Percentiles rank a stretch among this genome's conserved stretches.
phyloP scores from a whole-genome alignment of 179 eudicot genomes.

The Pouteria campechiana region DNA sequence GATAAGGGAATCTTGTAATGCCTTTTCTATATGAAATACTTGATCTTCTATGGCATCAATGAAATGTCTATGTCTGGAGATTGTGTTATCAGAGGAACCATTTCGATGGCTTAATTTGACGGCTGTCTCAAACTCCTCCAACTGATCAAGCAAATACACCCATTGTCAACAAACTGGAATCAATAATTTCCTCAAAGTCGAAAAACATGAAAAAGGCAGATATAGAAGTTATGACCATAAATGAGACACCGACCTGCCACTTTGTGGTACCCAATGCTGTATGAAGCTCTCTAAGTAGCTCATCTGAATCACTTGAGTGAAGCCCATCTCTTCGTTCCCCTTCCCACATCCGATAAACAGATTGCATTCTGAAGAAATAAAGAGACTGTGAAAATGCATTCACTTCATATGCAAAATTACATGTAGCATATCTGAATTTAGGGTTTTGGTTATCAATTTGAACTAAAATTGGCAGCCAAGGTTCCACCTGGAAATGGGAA shows the following conservation, averaged over 20 bases:
- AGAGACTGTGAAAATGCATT: too few relatives aligned
- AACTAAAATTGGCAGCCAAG: too few relatives aligned
- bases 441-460: too few relatives aligned
- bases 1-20: conserved; percentile 30
- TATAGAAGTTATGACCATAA: background rate
- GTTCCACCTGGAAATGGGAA: too few relatives aligned
- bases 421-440: too few relatives aligned
- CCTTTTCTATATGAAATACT: conserved; percentile 55
- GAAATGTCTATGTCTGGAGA: conserved; percentile 65
- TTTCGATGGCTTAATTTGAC: conserved; percentile 57
- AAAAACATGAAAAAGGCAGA: too few relatives aligned
- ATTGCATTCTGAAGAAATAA: conserved; percentile 48
- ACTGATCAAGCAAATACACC: conserved; percentile 16
- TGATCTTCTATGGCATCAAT: conserved; percentile 66
- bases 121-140: conserved; percentile 91
- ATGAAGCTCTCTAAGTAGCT: conserved; percentile 62
- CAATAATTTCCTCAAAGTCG: too few relatives aligned
- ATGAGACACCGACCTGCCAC: conserved; percentile 70
- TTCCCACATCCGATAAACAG: conserved; percentile 69
- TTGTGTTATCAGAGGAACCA: conserved; percentile 38
- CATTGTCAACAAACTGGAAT: background rate
- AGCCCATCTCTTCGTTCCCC: conserved; percentile 45
- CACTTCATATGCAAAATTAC: background rate
- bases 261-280: conserved; percentile 88
- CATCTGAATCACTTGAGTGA: conserved; percentile 26